A percentile compares a stretch with the other conserved stretches of the same genome.
Conservation (phyloP, 2,329 filamentous ascomycete species). For the Macrophomina pseudophaseolina region DNA sequence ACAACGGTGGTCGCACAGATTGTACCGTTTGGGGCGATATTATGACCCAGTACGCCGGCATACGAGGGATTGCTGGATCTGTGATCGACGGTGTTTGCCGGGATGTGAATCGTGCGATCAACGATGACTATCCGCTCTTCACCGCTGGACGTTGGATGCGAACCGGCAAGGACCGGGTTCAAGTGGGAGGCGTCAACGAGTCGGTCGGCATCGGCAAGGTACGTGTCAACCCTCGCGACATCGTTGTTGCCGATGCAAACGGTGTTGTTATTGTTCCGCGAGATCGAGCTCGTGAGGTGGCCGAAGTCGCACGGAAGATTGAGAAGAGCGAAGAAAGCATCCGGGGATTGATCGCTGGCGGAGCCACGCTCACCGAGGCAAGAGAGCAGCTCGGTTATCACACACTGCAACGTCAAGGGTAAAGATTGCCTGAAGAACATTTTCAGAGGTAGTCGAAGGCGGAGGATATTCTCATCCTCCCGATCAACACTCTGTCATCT, state of each 20-base stretch:
- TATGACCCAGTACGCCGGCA: background rate
- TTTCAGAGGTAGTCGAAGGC: background rate
- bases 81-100: background rate
- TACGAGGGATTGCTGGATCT: background rate
- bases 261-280: conserved; percentile 1
- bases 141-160: background rate
- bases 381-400: background rate
- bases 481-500: background rate
- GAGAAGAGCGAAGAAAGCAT: conserved; percentile 1
- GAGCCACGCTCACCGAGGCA: background rate
- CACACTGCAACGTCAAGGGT: background rate
- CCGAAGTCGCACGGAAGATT: conserved; percentile 1
- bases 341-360: background rate
- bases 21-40: background rate
- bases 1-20: background rate
- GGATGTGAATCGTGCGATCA: background rate
- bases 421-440: background rate
- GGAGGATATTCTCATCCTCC: too few relatives aligned
- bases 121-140: background rate
- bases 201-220: background rate
- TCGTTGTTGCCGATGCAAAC: conserved; percentile 1
- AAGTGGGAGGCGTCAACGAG: background rate
- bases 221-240: background rate
- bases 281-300: background rate
- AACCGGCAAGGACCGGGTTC: background rate